Evolutionary conservation across 2,329 filamentous ascomycete genomes (phyloP), one percentile per base, ranked within the genome.

Genomic region (Aspergillus puulaauensis): DNA sequence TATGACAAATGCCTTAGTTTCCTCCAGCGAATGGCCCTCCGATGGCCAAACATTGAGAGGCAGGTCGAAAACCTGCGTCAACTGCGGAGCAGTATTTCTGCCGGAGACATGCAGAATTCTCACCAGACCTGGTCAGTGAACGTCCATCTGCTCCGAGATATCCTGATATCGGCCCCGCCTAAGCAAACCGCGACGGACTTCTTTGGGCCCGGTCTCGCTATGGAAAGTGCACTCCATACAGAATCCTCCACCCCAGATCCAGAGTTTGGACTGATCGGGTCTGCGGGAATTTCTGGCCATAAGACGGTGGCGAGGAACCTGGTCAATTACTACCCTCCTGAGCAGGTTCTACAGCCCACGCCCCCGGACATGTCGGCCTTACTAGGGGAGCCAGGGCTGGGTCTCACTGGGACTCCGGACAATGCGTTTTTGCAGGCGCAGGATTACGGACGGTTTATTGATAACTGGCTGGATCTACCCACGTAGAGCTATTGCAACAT

Each of bases 1-100:
- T 79, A 77, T 49, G 67, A 70, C 4, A 77, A 74, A 60, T 79
- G 77, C 53, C 56, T 79, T 23, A 63, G 59, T 7, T 78, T 79
- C 31, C 66, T 78, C 7, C 66, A 56, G 5, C 11, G 41, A 52
- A 57, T 78, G 55, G 67, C 69, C 3, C 52, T 50, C 19, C 64
- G 72, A 40, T 79, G 77, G 77, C 74, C 75, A 5, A 72, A 76
- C 24, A 50, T 61, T 6, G 41, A 53, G 5, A 33, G 48, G 31
- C 54, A 57, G n/a, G 54, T 57, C n/a, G 54, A 57, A 9, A 57
- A 57, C 27, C 54, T 57, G 2, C 41, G 48, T 14, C 39, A 15
- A 15, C 31, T 57, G 19, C 24, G 43, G 17, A 52, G 19, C 24
- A 57, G 54, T 21, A 57, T 57, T 14, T 57, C 54, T 17, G 48